These are phyloP conservation scores for Leishmania gerbilli DNA, from an alignment of 208 protist species.

Conservation along the genomic window DNA sequence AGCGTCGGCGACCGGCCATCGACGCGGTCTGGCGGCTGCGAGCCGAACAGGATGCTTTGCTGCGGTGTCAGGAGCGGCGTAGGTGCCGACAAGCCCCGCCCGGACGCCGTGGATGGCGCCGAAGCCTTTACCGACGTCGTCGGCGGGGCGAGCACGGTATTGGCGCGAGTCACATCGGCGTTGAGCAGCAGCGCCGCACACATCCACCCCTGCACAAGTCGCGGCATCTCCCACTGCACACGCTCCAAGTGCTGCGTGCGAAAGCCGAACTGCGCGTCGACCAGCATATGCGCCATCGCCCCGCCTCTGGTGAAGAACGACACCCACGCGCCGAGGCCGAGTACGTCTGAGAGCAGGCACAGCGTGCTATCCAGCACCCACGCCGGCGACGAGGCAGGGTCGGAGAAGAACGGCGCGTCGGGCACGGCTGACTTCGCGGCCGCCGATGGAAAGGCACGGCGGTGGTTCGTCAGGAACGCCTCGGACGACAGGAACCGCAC, in stretches of 20 bases:
- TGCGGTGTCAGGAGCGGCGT: slow-evolving; percentile 23
- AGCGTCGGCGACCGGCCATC: slow-evolving; percentile 9
- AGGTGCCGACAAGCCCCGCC: not conserved
- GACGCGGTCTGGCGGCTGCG: slow-evolving; percentile 10
- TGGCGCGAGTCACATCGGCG: slow-evolving; percentile 37
- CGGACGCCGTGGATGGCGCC: not conserved
- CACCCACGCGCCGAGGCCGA: slow-evolving; percentile 65
- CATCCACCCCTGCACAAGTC: slow-evolving; percentile 76
- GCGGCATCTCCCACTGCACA: slow-evolving; percentile 54
- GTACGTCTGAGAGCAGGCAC: slow-evolving; percentile 68
- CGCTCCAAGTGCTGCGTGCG: slow-evolving; percentile 71
- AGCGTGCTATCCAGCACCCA: slow-evolving; percentile 74
- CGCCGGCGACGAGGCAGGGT: slow-evolving; percentile 44
- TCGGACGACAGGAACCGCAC: slow-evolving; percentile 53
- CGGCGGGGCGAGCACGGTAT: slow-evolving; percentile 26
- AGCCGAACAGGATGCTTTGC: slow-evolving; percentile 22
- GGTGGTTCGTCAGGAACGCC: slow-evolving; percentile 40
- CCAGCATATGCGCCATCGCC: slow-evolving; percentile 59
- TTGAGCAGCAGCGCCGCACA: slow-evolving; percentile 49
- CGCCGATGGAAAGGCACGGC: slow-evolving; percentile 34
- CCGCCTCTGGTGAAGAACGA: slow-evolving; percentile 69
- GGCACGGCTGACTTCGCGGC: not conserved
- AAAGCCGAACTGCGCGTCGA: slow-evolving; percentile 46
- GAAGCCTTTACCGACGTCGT: slow-evolving; percentile 5
- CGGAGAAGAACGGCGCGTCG: slow-evolving; percentile 30